Percentiles rank a stretch among this genome's conserved stretches.
phyloP scores from a whole-genome alignment of 1,284 basidiomycete genomes.

The Cutaneotrichosporon cyanovorans region DNA sequence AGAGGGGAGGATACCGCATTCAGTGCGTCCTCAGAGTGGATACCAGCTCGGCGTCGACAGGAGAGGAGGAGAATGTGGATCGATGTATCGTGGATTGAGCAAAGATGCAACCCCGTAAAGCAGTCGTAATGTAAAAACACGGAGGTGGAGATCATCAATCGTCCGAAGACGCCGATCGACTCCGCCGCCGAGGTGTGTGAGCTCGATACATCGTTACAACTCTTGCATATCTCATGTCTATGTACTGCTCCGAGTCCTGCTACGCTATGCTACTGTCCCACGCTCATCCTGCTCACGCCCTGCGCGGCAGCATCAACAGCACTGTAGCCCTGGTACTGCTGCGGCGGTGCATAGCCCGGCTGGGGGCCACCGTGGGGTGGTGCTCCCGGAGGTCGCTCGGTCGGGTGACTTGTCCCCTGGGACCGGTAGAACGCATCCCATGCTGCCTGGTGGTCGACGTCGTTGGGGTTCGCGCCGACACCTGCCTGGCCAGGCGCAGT shows the following conservation, averaged over 20 bases:
- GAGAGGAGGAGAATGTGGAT: not conserved
- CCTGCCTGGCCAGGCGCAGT: slow-evolving; percentile 27
- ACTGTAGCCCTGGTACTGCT: slow-evolving; percentile 15
- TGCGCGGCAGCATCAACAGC: slow-evolving; percentile 15
- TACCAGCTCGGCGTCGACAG: not conserved
- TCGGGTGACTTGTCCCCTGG: slow-evolving; percentile 14
- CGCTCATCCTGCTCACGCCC: slow-evolving; percentile 33
- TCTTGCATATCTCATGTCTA: not conserved
- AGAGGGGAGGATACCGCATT: no score
- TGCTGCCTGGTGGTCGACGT: slow-evolving; percentile 29
- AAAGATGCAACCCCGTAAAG: no score
- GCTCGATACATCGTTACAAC: no score
- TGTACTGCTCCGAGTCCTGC: not conserved
- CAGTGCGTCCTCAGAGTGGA: no score
- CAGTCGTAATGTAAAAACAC: no score
- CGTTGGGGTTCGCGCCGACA: slow-evolving; percentile 28
- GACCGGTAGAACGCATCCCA: slow-evolving; percentile 45
- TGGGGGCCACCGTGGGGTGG: not conserved
- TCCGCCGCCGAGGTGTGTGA: no score
- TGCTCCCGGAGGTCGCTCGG: slow-evolving; percentile 3
- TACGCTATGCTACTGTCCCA: slow-evolving; percentile 4
- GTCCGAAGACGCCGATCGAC: no score
- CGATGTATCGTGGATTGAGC: not conserved
- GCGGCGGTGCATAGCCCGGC: slow-evolving; percentile 1
- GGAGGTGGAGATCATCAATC: no score